phyloP scores from a whole-genome alignment of 2,329 filamentous ascomycete genomes.

The Ambrosiella xylebori region DNA sequence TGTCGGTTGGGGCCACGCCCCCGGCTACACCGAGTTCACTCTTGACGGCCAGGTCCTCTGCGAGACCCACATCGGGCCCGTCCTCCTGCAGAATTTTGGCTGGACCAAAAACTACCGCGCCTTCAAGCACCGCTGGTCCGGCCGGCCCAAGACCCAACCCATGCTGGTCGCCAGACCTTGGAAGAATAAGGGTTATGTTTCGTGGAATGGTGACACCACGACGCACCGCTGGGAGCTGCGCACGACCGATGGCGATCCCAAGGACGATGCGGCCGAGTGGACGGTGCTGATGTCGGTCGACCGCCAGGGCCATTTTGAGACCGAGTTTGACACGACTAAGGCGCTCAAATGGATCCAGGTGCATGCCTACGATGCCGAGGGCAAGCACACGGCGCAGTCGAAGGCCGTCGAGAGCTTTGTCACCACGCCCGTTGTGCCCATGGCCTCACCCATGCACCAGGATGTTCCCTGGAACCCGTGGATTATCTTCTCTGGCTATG shows the following conservation, averaged over 20 bases:
- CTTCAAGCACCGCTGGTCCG: constrained; percentile 36
- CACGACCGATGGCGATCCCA: constrained; percentile 18
- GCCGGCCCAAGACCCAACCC: constrained; percentile 21
- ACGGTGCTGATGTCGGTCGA: constrained; percentile 21
- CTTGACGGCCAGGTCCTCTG: constrained; percentile 33
- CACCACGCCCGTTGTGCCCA: not conserved
- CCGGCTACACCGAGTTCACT: constrained; percentile 30
- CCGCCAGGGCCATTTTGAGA: constrained; percentile 28
- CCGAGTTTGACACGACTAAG: constrained; percentile 16
- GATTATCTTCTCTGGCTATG: constrained; percentile 1
- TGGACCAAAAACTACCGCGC: constrained; percentile 34
- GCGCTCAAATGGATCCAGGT: not conserved
- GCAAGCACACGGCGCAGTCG: not conserved
- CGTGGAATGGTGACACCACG: constrained; percentile 35
- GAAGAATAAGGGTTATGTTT: constrained; percentile 26
- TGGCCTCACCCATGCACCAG: constrained; percentile 7
- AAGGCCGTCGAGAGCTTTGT: not conserved
- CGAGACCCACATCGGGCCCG: constrained; percentile 30
- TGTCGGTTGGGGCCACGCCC: constrained; percentile 38
- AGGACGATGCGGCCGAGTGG: constrained; percentile 20
- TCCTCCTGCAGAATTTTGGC: constrained; percentile 20
- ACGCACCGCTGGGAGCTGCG: constrained; percentile 33
- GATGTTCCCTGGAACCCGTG: constrained; percentile 3
- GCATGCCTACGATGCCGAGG: not conserved
- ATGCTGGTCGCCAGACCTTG: constrained; percentile 17